Evolutionary conservation across 345 rosid genomes (phyloP).

Genomic region (Rhodamnia argentea): DNA sequence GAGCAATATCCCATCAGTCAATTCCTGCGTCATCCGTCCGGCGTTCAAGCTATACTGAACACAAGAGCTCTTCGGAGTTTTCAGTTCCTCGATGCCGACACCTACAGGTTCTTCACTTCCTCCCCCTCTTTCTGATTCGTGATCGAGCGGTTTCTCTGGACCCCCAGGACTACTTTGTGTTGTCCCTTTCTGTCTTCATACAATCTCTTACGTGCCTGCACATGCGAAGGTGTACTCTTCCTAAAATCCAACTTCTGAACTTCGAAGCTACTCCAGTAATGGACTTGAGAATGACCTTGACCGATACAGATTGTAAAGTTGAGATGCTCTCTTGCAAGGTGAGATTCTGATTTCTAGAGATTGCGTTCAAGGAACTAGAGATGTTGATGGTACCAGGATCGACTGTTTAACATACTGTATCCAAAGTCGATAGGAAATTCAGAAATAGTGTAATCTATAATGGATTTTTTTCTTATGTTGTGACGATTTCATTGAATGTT

Average conservation of each 20-base stretch:
- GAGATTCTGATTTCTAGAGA: slow-evolving; percentile 1
- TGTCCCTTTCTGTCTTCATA: slow-evolving; percentile 2
- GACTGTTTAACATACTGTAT: background rate
- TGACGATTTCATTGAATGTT: background rate
- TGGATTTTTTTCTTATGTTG: background rate
- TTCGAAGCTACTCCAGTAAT: slow-evolving; percentile 68
- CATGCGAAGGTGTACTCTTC: slow-evolving; percentile 54
- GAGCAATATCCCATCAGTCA: slow-evolving; percentile 33
- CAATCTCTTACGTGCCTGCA: background rate
- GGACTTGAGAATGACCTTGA: slow-evolving; percentile 53
- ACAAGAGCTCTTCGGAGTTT: slow-evolving; percentile 49
- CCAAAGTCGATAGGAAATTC: background rate
- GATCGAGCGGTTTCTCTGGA: background rate
- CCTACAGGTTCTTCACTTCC: slow-evolving; percentile 41
- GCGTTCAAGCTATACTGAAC: slow-evolving; percentile 60
- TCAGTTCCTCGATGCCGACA: slow-evolving; percentile 35
- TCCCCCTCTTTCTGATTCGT: background rate
- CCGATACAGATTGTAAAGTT: slow-evolving; percentile 50
- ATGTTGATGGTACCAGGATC: background rate
- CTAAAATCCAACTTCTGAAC: slow-evolving; percentile 52
- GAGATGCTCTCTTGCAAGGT: slow-evolving; percentile 87
- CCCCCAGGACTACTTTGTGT: background rate
- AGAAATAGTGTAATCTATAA: background rate
- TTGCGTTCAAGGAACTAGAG: background rate
- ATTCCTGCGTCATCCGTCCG: slow-evolving; percentile 60